phyloP scores from a whole-genome alignment of 495 filamentous ascomycete genomes.

The Astrothelium macrocarpum region DNA sequence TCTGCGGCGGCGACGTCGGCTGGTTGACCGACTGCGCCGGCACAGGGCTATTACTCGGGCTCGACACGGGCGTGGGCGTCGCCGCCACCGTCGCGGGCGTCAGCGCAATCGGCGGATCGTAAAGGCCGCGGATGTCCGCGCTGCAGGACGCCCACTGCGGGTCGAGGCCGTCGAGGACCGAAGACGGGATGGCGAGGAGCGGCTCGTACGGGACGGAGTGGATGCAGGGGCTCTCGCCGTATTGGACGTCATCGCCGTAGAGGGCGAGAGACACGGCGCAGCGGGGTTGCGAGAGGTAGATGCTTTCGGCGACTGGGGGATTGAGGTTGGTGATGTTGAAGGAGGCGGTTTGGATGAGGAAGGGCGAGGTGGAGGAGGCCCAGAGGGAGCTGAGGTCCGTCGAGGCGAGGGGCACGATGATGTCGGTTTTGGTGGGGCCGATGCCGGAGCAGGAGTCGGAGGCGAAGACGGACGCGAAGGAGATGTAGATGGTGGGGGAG shows the following conservation, averaged over 20 bases:
- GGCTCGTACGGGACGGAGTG: background rate
- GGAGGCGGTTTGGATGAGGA: too few species aligned
- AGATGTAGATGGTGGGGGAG: slow-evolving; percentile 7
- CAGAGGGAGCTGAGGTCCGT: background rate
- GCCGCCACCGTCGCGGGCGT: background rate
- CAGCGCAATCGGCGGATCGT: slow-evolving; percentile 4
- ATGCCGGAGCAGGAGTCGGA: background rate
- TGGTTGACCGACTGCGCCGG: background rate
- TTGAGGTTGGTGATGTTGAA: slow-evolving; percentile 8
- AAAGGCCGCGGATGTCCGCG: slow-evolving; percentile 7
- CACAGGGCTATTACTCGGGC: background rate
- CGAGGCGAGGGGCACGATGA: background rate
- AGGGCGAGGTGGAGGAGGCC: too few species aligned
- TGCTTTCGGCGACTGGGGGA: background rate
- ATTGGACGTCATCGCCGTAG: background rate
- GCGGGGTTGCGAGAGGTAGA: background rate
- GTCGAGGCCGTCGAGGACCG: slow-evolving; percentile 1
- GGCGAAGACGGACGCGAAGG: background rate
- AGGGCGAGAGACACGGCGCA: background rate
- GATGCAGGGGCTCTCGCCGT: background rate
- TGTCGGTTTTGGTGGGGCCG: background rate
- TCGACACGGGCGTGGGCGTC: background rate
- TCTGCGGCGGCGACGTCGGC: background rate
- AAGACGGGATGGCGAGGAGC: background rate
- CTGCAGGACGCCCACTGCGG: background rate